Base-by-base conservation (phyloP, 805 yeast genomes). In the Maudiozyma turicensis region DNA sequence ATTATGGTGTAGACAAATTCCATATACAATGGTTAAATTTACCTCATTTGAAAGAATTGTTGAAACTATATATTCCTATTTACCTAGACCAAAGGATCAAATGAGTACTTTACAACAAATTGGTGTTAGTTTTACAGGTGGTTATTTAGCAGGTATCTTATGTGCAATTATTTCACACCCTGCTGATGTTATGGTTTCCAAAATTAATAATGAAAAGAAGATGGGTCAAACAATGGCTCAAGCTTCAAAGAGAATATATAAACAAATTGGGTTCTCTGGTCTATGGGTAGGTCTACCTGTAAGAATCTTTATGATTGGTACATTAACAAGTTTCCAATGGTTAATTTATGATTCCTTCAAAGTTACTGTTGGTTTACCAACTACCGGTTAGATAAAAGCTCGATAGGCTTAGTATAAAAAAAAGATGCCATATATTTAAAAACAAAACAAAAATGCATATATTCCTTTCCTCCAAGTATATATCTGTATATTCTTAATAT, bases 161-260 rank as follows among this genome's bases (percentile, higher is more conserved):
- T 91, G 97, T 74, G 98, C 99, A 7, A 72, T 85, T 47, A 93
- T 90, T 14, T 90, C 97, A 30, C 97, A 93, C 68, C 99, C 99
- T 20, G 98, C 98, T n/a, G 99, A 91, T 69, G 97, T 91, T 34
- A 83, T 93, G 95, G 98, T 91, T 29, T 86, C 95, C 45, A 86
- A 89, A 76, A 80, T 93, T 61, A 90, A 87, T 66, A 76, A 84
- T 48, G 66, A 63, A 37, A 52, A 89, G 81, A 59, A 80, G 78
- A 60, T 69, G 68, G 63, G 75, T 82, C 95, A 89, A 71, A 62
- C 84, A 5, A 74, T 78, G 59, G 81, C 82, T 31, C 70, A 72
- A 33, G 93, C 95, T 9, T 74, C 86, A 40, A 58, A 69, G 52
- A 28, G 93, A 61, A 90, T 91, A 60, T 91, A 90, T 67, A 66